Base-by-base conservation (phyloP, 148 eudicot species). In the Silene uniflora region DNA sequence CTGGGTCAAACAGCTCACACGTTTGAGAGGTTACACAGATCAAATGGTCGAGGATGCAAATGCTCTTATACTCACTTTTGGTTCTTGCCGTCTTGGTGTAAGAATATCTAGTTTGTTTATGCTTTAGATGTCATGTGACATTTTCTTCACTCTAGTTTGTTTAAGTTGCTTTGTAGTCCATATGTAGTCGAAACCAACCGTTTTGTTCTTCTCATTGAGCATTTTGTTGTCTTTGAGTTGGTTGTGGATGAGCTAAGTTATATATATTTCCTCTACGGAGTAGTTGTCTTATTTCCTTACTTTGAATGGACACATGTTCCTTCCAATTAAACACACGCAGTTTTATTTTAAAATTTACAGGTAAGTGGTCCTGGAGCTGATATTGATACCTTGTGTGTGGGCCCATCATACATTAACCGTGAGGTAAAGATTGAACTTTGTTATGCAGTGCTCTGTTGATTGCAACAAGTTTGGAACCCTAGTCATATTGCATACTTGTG, bases 311-410 rank as follows among this genome's bases (percentile, higher is more conserved):
- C 27, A 17, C 69, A 1, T 0, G 4, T 17, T 42, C 7, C 16
- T 21, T 19, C 14, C 22, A 7, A 6, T 54, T 7, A 64, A n/a
- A 5, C n/a, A 6, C 11, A 62, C 47, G 49, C 61, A 12, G 5
- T 14, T 19, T 76, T 78, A 44, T 22, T 73, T 11, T 73, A 10
- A 11, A 6, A 68, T 39, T 61, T 29, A 27, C 75, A 92, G 97
- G 98, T 92, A 17, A 91, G 88, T 82, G 91, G 93, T 73, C 98
- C 98, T 35, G 96, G 91, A 73, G 96, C 98, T 71, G 98, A 92
- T 75, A 86, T 90, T 61, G 98, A 92, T 74, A 85, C 98, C 49
- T 76, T 92, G 71, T 90, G 96, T 83, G 87, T 92, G 13, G 98
- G 96, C 62, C 98, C 96, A 52, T 90, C 91, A 21, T 92, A 92